These are phyloP conservation scores for Didymella arachidicola DNA, from an alignment of 2,329 filamentous ascomycete species.

Conservation along the genomic window DNA sequence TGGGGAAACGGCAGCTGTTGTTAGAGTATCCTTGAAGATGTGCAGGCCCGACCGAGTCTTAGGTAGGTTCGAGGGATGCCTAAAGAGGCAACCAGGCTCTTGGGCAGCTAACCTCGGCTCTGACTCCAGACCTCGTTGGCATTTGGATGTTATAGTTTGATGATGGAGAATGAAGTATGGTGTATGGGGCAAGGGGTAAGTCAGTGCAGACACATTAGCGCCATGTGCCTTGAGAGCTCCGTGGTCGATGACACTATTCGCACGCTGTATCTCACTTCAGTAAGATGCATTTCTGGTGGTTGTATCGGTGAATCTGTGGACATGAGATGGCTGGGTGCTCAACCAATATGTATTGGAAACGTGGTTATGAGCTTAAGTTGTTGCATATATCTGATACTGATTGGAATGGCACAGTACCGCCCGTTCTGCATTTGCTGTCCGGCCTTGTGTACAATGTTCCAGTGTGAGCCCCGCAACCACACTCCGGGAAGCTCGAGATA, in stretches of 20 bases:
- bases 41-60: neutral
- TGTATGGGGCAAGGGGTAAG: neutral
- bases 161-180: no score
- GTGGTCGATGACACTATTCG: neutral
- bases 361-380: neutral
- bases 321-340: neutral
- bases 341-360: neutral
- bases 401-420: neutral
- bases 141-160: neutral
- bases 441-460: neutral
- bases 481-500: neutral
- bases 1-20: no score
- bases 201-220: neutral
- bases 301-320: neutral
- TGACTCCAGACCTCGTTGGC: neutral
- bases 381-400: neutral
- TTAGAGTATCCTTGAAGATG: neutral
- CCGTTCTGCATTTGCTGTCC: neutral
- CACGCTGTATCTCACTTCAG: neutral
- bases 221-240: neutral
- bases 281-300: neutral
- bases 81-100: neutral
- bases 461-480: neutral
- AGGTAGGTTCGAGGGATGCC: neutral
- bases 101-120: neutral